phyloP scores from a whole-genome alignment of 768 basidiomycete genomes.

The Podaxis sp. region DNA sequence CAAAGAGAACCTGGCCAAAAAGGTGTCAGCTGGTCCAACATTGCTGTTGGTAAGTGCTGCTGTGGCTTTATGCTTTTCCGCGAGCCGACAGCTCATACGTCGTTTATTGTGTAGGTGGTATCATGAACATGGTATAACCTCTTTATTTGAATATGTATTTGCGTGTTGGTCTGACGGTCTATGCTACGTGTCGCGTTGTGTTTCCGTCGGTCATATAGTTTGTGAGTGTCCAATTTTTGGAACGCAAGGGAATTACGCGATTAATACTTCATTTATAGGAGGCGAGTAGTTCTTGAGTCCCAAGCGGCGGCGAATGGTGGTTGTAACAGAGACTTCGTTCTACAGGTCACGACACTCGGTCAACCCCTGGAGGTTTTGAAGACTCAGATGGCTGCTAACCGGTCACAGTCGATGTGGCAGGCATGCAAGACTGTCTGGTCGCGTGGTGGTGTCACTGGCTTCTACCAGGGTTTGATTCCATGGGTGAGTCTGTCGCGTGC shows the following conservation, averaged over 20 bases:
- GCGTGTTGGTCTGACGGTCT: slow-evolving; percentile 11
- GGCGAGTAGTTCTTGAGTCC: slow-evolving; percentile 46
- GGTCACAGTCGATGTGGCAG: slow-evolving; percentile 85
- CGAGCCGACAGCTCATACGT: slow-evolving; percentile 18
- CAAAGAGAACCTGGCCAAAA: slow-evolving; percentile 88
- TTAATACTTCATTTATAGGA: slow-evolving; percentile 44
- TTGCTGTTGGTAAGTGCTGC: slow-evolving; percentile 76
- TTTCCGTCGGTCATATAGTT: slow-evolving; percentile 35
- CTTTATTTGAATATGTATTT: slow-evolving; percentile 9
- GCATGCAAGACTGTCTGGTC: slow-evolving; percentile 87
- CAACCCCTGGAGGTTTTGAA: slow-evolving; percentile 98
- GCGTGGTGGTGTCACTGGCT: slow-evolving; percentile 85
- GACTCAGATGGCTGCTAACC: slow-evolving; percentile 99
- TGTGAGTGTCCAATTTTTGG: slow-evolving; percentile 36
- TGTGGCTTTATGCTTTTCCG: slow-evolving; percentile 14
- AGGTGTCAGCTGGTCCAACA: slow-evolving; percentile 92
- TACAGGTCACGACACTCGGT: slow-evolving; percentile 92
- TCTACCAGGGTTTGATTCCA: slow-evolving; percentile 98
- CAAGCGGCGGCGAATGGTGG: background rate
- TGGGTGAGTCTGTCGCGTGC: slow-evolving; percentile 61
- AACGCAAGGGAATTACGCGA: slow-evolving; percentile 20
- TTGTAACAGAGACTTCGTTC: background rate
- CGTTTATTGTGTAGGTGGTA: slow-evolving; percentile 58
- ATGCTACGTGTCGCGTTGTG: slow-evolving; percentile 8
- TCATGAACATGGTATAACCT: slow-evolving; percentile 93